A percentile compares a stretch with the other conserved stretches of the same genome.
Conservation (phyloP, 352 stramenopile species). For the Thalassiosira hispida region DNA sequence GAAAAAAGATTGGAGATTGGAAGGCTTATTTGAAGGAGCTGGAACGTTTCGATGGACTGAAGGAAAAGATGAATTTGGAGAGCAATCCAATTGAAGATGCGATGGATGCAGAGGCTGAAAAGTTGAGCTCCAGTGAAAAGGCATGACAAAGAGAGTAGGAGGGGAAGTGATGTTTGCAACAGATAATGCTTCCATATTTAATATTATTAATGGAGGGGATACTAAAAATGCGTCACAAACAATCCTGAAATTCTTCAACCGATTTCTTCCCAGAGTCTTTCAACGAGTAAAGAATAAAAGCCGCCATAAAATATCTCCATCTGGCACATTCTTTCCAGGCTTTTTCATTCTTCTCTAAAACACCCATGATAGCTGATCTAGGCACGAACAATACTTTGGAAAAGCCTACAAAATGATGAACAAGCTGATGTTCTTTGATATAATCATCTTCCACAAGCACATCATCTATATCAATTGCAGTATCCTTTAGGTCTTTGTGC, state of each 20-base stretch:
- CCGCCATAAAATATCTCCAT: conserved; percentile 49
- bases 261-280: conserved; percentile 12
- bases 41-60: conserved; percentile 34
- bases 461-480: conserved; percentile 35
- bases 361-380: conserved; percentile 27
- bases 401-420: conserved; percentile 38
- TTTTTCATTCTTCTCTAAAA: conserved; percentile 42
- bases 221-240: background rate
- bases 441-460: conserved; percentile 51
- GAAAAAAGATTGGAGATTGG: conserved; percentile 64
- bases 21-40: conserved; percentile 39
- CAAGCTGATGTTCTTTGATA: conserved; percentile 8
- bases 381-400: conserved; percentile 47
- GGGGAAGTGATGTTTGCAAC: too few relatives aligned
- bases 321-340: conserved; percentile 62
- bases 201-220: background rate
- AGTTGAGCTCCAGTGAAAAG: conserved; percentile 29
- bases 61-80: conserved; percentile 27
- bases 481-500: conserved; percentile 1
- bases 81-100: conserved; percentile 37
- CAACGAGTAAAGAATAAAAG: conserved; percentile 42
- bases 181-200: background rate
- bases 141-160: conserved; percentile 1
- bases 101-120: conserved; percentile 45
- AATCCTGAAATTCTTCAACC: conserved; percentile 1